Evolutionary conservation across 2,329 filamentous ascomycete species (phyloP), one percentile per base, ranked within the genome.

Genomic region (Aspergillus ochraceoroseus): DNA sequence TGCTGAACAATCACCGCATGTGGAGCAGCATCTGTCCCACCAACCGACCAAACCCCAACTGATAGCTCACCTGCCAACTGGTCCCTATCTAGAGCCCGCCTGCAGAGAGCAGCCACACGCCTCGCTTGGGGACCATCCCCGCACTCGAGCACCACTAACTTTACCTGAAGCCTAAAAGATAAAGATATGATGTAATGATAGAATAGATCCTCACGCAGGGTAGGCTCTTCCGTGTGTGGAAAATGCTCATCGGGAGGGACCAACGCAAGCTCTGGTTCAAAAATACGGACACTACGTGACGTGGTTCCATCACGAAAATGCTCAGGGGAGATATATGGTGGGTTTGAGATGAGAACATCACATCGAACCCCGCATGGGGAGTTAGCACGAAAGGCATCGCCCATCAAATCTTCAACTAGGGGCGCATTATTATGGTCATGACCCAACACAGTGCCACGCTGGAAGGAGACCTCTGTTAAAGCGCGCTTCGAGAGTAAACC

Each of bases 301-400:
- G 83, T 88, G 12, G 77, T 76, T 26, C 65, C 73, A 26, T 72
- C 53, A 4, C 45, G 64, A 55, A 85, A 88, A 5, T 76, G 77
- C 3, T 59, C 51, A 0, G 71, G 67, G 2, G 88, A 94, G 35
- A 96, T 82, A 61, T 96, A 96, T 0, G 92, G 92, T 11, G 92
- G 92, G 56, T 98, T 98, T 1, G 85, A 85, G 23, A 92, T 76
- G 1, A 98, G 65, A 3, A 96, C 66, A 47, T 94, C 81, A 56
- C 64, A 67, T 14, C 41, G 33, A 15, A 26, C 26, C 13, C 32
- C 15, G n/a, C 14, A 15, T 18, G 32, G 6, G 6, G 14, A 35
- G 11, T 34, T 19, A 13, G 32, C 34, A 7, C 19, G 15, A 3
- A 26, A 14, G 4, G 25, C 31, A 12, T 41, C 18, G 5, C 11